Evolutionary conservation across 2,329 filamentous ascomycete genomes (phyloP).

Genomic region (Xylaria sp.): DNA sequence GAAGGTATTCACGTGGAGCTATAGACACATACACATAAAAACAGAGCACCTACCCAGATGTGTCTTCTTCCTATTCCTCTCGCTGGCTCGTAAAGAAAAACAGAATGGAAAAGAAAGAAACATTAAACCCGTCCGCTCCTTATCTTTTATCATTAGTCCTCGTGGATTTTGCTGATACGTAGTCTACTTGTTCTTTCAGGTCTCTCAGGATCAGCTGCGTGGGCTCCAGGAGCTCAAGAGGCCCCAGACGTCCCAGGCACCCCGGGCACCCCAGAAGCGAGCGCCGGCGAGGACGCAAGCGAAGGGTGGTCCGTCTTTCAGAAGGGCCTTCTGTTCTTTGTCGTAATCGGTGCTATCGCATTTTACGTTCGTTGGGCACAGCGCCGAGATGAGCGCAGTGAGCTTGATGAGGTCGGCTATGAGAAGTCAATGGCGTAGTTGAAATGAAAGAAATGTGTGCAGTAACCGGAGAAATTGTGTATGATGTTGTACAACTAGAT

Average conservation of each 20-base stretch:
- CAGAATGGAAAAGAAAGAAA: constrained; percentile 24
- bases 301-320: constrained; percentile 59
- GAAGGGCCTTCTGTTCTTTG: constrained; percentile 63
- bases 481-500: constrained; percentile 24
- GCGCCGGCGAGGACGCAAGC: background rate
- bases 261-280: constrained; percentile 47
- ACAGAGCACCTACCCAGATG: constrained; percentile 46
- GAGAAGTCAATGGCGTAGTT: constrained; percentile 59
- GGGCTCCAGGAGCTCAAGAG: constrained; percentile 50
- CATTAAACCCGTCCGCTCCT: constrained; percentile 47
- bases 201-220: constrained; percentile 53
- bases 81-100: constrained; percentile 29
- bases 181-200: constrained; percentile 41
- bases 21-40: constrained; percentile 62
- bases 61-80: constrained; percentile 44
- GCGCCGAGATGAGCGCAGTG: constrained; percentile 49
- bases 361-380: constrained; percentile 58
- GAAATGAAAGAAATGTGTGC: constrained; percentile 14
- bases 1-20: constrained; percentile 96
- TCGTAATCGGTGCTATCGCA: constrained; percentile 60
- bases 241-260: constrained; percentile 26
- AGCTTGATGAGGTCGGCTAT: constrained; percentile 52
- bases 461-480: constrained; percentile 14
- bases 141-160: constrained; percentile 47
- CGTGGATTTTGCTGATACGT: constrained; percentile 48